Evolutionary conservation across 345 rosid genomes (phyloP).

Genomic region (Salix koriyanagi): DNA sequence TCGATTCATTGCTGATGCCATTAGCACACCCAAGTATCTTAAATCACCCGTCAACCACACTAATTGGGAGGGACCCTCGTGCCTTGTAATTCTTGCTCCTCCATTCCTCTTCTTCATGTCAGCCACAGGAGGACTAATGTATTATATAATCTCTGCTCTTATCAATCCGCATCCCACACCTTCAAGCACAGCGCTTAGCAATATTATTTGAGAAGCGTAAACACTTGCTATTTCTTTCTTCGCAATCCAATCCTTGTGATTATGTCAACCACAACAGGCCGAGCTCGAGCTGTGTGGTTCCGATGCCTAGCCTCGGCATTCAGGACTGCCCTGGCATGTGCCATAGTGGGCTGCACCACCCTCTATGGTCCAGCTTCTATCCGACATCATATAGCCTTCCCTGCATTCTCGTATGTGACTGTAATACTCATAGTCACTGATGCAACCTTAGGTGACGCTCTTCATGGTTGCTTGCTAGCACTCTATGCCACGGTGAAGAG

Average conservation of each 20-base stretch:
- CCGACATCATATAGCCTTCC: conserved; percentile 47
- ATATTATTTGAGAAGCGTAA: neutral
- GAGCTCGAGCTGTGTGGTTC: conserved; percentile 55
- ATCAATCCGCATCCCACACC: neutral
- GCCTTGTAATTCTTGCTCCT: neutral
- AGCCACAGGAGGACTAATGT: neutral
- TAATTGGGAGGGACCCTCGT: neutral
- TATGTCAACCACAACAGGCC: conserved; percentile 20
- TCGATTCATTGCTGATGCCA: neutral
- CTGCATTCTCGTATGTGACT: conserved; percentile 77
- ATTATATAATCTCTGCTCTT: neutral
- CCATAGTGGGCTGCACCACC: conserved; percentile 57
- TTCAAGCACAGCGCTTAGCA: neutral
- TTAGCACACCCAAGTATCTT: neutral
- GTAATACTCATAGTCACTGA: conserved; percentile 60
- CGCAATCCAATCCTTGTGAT: no score
- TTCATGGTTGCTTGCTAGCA: conserved; percentile 69
- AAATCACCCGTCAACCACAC: neutral
- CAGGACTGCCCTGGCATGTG: conserved; percentile 75
- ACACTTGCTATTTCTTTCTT: neutral
- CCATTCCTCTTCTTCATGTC: neutral
- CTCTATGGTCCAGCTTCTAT: conserved; percentile 60
- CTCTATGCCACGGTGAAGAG: conserved; percentile 69
- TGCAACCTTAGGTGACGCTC: conserved; percentile 69
- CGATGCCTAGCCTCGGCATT: conserved; percentile 61